Evolutionary conservation across 768 basidiomycete genomes (phyloP).

Genomic region (Phlebiopsis flavidoalba): DNA sequence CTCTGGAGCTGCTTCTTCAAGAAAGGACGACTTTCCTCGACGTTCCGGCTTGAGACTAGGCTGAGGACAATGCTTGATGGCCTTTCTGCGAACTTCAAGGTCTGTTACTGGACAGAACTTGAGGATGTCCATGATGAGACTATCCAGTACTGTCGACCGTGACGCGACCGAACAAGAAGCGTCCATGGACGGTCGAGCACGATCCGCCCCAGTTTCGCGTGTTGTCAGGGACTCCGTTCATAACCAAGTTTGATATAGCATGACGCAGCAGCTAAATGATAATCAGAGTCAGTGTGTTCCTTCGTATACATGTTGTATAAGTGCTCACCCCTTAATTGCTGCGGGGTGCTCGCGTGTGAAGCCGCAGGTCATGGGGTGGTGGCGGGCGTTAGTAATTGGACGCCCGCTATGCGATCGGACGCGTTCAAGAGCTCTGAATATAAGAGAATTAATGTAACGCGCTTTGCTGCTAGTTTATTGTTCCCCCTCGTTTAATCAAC

Average conservation of each 20-base stretch:
- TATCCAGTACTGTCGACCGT: constrained; percentile 86
- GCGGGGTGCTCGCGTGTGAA: constrained; percentile 96
- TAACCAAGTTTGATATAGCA: constrained; percentile 83
- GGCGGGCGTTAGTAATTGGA: constrained; percentile 97
- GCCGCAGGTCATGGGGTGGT: constrained; percentile 87
- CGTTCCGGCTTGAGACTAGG: constrained; percentile 91
- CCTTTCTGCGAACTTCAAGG: constrained; percentile 94
- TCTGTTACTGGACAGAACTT: constrained; percentile 88
- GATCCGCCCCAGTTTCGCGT: constrained; percentile 97
- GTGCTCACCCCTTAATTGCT: constrained; percentile 81
- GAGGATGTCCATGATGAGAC: constrained; percentile 95
- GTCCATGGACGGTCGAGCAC: constrained; percentile 91
- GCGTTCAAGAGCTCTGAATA: constrained; percentile 90
- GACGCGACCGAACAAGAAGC: constrained; percentile 71
- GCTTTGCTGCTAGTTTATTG: no score
- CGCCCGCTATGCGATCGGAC: constrained; percentile 84
- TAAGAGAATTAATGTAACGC: constrained; percentile 90
- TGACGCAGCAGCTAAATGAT: constrained; percentile 70
- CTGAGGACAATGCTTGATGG: constrained; percentile 83
- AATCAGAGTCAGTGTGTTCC: neutral
- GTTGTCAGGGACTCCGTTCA: constrained; percentile 97
- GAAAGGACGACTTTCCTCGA: constrained; percentile 96
- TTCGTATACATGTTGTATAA: neutral
- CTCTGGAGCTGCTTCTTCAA: constrained; percentile 96
- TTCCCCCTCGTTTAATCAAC: no score